Conservation (phyloP, 2,329 filamentous ascomycete species). For the Aspergillus terreus region DNA sequence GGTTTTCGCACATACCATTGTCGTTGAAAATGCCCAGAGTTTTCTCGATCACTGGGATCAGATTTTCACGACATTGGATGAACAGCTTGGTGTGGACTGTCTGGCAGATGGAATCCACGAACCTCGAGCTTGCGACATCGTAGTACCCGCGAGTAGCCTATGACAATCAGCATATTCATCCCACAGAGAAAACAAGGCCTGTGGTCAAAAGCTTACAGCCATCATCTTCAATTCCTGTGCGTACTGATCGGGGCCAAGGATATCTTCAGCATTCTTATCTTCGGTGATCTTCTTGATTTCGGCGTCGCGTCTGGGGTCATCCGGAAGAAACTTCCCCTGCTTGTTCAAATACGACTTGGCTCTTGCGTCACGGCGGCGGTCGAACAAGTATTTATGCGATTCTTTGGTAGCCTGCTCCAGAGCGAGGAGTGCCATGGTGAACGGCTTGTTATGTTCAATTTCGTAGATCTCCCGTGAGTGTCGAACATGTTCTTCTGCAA, state of each 20-base stretch:
- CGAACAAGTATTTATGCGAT: constrained; percentile 9
- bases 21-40: constrained; percentile 26
- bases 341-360: constrained; percentile 10
- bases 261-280: constrained; percentile 7
- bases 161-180: constrained; percentile 9
- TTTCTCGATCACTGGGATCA: constrained; percentile 27
- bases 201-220: constrained; percentile 29
- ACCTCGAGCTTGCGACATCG: constrained; percentile 36
- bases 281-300: constrained; percentile 24
- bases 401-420: constrained; percentile 21
- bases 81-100: constrained; percentile 34
- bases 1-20: constrained; percentile 24
- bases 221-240: constrained; percentile 39
- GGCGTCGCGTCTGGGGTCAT: constrained; percentile 16
- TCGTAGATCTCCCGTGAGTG: constrained; percentile 50
- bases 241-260: constrained; percentile 32
- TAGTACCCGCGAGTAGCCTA: constrained; percentile 38
- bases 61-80: constrained; percentile 29
- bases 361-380: constrained; percentile 19
- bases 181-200: neutral
- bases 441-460: constrained; percentile 54
- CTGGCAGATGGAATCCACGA: constrained; percentile 38
- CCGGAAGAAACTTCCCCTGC: constrained; percentile 12
- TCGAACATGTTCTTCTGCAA: constrained; percentile 37
- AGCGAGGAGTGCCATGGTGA: constrained; percentile 46